Conservation (phyloP, 1,284 basidiomycete genomes). For the Porodaedalea pini region DNA sequence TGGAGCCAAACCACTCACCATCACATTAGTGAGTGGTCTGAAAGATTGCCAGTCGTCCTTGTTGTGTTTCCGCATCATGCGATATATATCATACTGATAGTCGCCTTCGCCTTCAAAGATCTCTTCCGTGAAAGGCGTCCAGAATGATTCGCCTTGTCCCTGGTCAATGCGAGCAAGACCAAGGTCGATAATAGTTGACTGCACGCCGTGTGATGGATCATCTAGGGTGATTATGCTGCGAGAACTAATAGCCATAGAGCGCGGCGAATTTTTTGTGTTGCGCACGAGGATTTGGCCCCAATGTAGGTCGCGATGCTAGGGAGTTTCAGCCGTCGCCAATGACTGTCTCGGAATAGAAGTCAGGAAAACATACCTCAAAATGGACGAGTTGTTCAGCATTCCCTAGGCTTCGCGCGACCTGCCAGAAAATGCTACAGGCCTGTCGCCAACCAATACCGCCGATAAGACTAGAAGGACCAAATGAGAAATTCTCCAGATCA, state of each 20-base stretch:
- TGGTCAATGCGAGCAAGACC: conserved; percentile 82
- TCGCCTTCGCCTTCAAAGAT: conserved; percentile 87
- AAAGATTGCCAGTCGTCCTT: conserved; percentile 67
- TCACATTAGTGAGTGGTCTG: conserved; percentile 81
- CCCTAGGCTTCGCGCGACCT: conserved; percentile 74
- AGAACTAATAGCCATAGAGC: conserved; percentile 32
- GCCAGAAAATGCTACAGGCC: conserved; percentile 88
- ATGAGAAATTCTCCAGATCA: conserved; percentile 82
- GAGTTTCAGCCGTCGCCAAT: not conserved
- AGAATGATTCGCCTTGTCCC: conserved; percentile 48
- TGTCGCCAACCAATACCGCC: conserved; percentile 73
- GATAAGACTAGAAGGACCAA: conserved; percentile 41
- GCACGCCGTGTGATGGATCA: conserved; percentile 55
- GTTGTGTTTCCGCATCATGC: conserved; percentile 73
- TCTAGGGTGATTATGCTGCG: conserved; percentile 51
- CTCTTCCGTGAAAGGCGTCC: conserved; percentile 78
- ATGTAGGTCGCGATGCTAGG: conserved; percentile 93
- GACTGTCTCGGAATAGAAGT: conserved; percentile 9
- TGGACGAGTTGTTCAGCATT: conserved; percentile 73
- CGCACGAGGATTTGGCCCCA: conserved; percentile 95
- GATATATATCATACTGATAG: conserved; percentile 93
- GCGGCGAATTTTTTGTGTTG: conserved; percentile 32
- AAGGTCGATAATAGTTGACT: conserved; percentile 89
- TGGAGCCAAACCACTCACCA: conserved; percentile 51
- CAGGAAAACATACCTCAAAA: conserved; percentile 71